A percentile compares a stretch with the other conserved stretches of the same genome.
These are phyloP conservation scores for Lodderomyces theae DNA, from an alignment of 1,139 yeast species.

Conservation along the genomic window DNA sequence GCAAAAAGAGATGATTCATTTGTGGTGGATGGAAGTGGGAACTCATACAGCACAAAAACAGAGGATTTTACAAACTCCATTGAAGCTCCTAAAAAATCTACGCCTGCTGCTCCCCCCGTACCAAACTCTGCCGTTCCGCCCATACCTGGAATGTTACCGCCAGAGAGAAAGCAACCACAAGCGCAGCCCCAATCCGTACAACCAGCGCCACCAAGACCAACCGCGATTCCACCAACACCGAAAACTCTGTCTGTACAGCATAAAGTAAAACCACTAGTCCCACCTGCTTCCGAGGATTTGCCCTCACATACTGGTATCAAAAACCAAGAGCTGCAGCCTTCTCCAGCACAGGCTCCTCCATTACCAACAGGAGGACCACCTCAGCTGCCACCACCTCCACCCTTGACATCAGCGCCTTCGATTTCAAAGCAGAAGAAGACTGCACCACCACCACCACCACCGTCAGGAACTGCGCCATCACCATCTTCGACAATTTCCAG, in stretches of 20 bases:
- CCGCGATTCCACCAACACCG: constrained; percentile 1
- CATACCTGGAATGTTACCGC: constrained; percentile 6
- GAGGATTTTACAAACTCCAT: constrained; percentile 9
- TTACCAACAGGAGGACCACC: constrained; percentile 14
- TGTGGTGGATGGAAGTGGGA: constrained; percentile 32
- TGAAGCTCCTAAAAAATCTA: background rate
- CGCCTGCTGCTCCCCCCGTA: constrained; percentile 6
- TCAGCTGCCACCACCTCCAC: constrained; percentile 20
- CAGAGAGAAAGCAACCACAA: constrained; percentile 5
- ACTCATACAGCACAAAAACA: constrained; percentile 18
- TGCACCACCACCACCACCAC: constrained; percentile 41
- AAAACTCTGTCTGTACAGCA: constrained; percentile 10
- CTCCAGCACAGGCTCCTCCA: constrained; percentile 14
- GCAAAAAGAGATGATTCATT: constrained; percentile 35
- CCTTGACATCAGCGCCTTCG: constrained; percentile 19
- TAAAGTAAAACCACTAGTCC: background rate
- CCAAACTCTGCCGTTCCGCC: constrained; percentile 6
- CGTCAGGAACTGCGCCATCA: constrained; percentile 13
- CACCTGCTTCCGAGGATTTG: background rate
- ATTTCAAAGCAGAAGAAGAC: constrained; percentile 18
- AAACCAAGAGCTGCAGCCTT: background rate
- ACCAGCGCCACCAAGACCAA: constrained; percentile 13
- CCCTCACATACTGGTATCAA: background rate
- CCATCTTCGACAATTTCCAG: constrained; percentile 4
- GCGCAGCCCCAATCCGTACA: constrained; percentile 10